Conservation (phyloP, 2,329 filamentous ascomycete genomes). For the Grosmannia clavigera region DNA sequence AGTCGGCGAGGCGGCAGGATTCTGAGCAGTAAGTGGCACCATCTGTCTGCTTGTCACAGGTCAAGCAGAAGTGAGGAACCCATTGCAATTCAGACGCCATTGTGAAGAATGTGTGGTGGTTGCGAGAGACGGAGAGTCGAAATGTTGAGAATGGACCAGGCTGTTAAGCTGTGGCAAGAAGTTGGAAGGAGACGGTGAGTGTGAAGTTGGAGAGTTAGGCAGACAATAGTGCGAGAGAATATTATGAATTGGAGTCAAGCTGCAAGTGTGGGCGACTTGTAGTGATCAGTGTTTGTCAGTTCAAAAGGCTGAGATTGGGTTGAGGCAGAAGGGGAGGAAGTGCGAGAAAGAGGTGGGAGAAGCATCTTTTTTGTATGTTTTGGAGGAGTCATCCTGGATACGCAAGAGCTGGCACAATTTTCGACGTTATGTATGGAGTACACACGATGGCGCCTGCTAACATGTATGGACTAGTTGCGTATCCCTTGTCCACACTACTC, state of each 20-base stretch:
- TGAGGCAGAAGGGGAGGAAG: constrained; percentile 1
- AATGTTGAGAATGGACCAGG: not conserved
- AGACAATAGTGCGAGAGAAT: not conserved
- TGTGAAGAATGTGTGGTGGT: constrained; percentile 6
- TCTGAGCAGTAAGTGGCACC: constrained; percentile 84
- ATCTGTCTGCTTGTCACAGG: constrained; percentile 81
- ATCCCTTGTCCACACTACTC: constrained; percentile 1
- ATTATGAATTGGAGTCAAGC: not conserved
- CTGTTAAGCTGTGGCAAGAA: not conserved
- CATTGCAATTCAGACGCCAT: constrained; percentile 49
- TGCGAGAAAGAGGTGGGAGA: constrained; percentile 8
- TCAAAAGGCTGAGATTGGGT: not conserved
- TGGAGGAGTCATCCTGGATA: constrained; percentile 4
- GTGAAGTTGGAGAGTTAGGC: too few relatives aligned
- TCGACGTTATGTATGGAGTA: not conserved
- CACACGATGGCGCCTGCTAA: constrained; percentile 7
- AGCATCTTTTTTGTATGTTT: constrained; percentile 13
- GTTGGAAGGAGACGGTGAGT: not conserved
- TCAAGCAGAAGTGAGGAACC: constrained; percentile 87
- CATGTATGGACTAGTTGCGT: constrained; percentile 8
- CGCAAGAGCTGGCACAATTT: constrained; percentile 6
- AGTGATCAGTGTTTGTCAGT: not conserved
- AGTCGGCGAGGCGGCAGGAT: constrained; percentile 75
- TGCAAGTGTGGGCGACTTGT: not conserved
- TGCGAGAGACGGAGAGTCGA: not conserved